Base-by-base conservation (phyloP, 2,329 filamentous ascomycete genomes). In the Ceratocystis eucalypticola region DNA sequence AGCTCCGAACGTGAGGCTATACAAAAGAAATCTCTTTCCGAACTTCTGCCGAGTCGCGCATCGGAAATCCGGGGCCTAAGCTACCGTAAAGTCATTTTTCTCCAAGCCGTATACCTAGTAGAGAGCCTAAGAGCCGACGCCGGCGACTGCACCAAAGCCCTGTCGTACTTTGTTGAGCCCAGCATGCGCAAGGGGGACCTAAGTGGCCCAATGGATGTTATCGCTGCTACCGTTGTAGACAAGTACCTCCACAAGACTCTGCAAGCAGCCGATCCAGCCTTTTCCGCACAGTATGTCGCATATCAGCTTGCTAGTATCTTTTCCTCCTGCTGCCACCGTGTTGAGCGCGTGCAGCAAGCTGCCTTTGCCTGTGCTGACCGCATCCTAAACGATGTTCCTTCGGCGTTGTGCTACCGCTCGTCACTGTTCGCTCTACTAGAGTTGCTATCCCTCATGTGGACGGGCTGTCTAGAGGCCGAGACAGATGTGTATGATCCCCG, bases 111-210 rank as follows among this genome's bases (percentile, higher is more conserved):
- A 1, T 88, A 96, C 70, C 79, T 97, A 1, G 87, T 99, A 5
- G 95, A 97, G 74, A 93, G 85, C 68, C 79, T 99, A 30, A 86
- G 95, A 68, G 92, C 92, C 22, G 86, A 88, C 66, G 84, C 89
- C 6, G 94, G 94, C 8, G 89, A 96, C 73, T 97, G 92, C 74
- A 95, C 91, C 28, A 91, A 92, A 72, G 87, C 91, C 3, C 78
- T 97, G 55, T 88, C 86, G 0, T 99, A 99, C 76, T 99, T 97
- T 75, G 79, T 96, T n/a, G 94, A 99, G 72, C 91, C 91, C 5
- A 92, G 90, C 71, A 88, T 87, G 83, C 80, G 84, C 46, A 82
- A 79, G 67, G 80, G 80, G 12, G 84, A 87, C 64, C 82, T 87
- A 64, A 84, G 81, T 73, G 83, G 77, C 70, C 81, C 81, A 33